Percentiles rank a stretch among this genome's conserved stretches.
These are phyloP conservation scores for Colletotrichum higginsianum DNA, from an alignment of 2,329 filamentous ascomycete genomes.

Conservation along the genomic window DNA sequence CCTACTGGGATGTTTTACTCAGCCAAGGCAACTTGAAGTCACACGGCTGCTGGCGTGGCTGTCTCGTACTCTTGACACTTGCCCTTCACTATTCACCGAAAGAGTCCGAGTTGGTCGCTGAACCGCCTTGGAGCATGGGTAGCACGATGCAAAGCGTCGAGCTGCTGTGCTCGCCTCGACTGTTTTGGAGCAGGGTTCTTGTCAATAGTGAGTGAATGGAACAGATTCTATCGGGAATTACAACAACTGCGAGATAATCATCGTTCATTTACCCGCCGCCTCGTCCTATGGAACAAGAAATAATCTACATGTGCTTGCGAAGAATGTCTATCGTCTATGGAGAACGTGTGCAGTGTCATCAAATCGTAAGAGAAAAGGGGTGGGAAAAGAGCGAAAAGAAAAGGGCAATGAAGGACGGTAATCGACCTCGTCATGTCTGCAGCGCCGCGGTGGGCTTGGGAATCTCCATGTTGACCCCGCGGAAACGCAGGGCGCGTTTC, in stretches of 20 bases:
- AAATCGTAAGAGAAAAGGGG: not conserved
- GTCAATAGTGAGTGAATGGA: accelerated
- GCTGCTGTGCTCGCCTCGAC: no score
- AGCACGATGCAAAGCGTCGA: not conserved
- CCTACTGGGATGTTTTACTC: no score
- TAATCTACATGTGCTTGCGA: not conserved
- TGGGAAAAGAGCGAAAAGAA: no score
- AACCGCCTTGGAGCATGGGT: no score
- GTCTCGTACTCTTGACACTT: no score
- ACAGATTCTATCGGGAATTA: not conserved
- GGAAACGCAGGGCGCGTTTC: conserved; percentile 27
- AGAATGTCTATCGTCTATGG: conserved; percentile 23
- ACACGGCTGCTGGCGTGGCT: no score
- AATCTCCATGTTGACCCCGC: conserved; percentile 20
- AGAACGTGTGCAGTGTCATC: not conserved
- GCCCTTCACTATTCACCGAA: no score
- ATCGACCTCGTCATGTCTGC: conserved; percentile 14
- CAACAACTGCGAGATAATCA: no score
- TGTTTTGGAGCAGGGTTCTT: not conserved
- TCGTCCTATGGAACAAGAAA: not conserved
- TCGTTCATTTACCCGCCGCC: not conserved
- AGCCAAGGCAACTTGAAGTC: no score
- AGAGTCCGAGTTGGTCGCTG: no score
- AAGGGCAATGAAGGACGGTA: not conserved
- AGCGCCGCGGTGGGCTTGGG: conserved; percentile 29